Conservation (phyloP, 2,329 filamentous ascomycete species). For the Leptographium wingfieldii region DNA sequence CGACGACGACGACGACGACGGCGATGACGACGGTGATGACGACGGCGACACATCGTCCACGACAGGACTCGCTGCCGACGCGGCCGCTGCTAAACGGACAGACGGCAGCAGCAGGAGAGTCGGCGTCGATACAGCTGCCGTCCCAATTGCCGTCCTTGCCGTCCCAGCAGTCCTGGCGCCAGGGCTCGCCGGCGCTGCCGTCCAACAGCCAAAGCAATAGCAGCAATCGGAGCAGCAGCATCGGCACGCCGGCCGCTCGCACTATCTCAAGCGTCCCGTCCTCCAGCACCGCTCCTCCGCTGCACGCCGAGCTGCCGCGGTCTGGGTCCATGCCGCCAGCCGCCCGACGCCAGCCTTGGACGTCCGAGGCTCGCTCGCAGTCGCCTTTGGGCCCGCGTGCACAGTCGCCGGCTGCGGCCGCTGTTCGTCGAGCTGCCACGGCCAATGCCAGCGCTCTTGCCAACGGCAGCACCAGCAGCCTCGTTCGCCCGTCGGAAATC, state of each 20-base stretch:
- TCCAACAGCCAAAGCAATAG: neutral
- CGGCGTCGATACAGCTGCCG: constrained; percentile 12
- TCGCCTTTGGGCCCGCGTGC: constrained; percentile 26
- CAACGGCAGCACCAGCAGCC: constrained; percentile 33
- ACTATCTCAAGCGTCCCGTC: constrained; percentile 8
- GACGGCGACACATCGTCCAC: neutral
- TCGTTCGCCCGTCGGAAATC: constrained; percentile 64
- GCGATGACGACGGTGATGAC: too few relatives aligned
- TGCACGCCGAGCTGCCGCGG: neutral
- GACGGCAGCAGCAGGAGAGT: neutral
- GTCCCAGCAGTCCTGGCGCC: constrained; percentile 2
- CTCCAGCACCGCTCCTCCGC: neutral
- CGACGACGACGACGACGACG: too few relatives aligned
- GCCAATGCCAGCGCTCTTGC: too few relatives aligned
- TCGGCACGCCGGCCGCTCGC: constrained; percentile 6
- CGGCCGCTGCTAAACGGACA: neutral
- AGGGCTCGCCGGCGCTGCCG: constrained; percentile 8
- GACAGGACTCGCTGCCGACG: constrained; percentile 11
- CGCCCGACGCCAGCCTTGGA: constrained; percentile 20
- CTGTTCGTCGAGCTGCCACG: constrained; percentile 23
- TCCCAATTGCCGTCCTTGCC: constrained; percentile 5
- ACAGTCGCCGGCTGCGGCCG: constrained; percentile 14
- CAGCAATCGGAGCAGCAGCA: neutral
- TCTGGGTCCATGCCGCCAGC: constrained; percentile 16
- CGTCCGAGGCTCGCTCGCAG: constrained; percentile 11